Evolutionary conservation across 345 rosid species (phyloP).

Genomic region (Raphanus raphanistrum): DNA sequence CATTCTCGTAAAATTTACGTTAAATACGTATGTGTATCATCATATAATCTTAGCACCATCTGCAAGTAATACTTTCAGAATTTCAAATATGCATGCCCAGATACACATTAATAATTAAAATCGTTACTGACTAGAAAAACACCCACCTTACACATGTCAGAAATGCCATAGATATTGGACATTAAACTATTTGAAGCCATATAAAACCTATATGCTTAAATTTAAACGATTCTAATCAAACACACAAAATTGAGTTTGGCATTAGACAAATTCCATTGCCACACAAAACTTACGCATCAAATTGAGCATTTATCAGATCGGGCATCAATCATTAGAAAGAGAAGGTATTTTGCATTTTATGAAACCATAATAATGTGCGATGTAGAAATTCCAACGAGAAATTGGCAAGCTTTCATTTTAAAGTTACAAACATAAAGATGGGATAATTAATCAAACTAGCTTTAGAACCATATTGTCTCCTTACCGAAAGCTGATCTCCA

Average conservation of each 20-base stretch:
- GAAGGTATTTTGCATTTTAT: background rate
- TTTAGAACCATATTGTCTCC: background rate
- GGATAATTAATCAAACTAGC: constrained; percentile 16
- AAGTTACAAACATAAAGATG: constrained; percentile 11
- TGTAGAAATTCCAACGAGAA: constrained; percentile 22
- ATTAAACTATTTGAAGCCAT: background rate
- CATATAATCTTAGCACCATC: background rate
- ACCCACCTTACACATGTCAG: background rate
- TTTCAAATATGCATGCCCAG: background rate
- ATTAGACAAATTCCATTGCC: background rate
- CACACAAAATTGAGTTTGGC: background rate
- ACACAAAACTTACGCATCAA: background rate
- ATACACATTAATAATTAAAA: background rate
- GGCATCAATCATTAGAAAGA: constrained; percentile 5
- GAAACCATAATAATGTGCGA: background rate
- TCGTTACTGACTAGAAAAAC: background rate
- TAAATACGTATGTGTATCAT: background rate
- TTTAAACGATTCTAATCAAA: background rate
- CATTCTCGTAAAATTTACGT: background rate
- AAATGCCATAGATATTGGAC: background rate
- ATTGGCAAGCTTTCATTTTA: constrained; percentile 19
- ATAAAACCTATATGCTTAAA: background rate
- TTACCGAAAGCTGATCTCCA: constrained; percentile 15
- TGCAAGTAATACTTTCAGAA: background rate
- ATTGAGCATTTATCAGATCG: background rate